Percentiles rank a stretch among this genome's conserved stretches.
phyloP scores from a whole-genome alignment of 2,329 filamentous ascomycete genomes.

The Coniochaeta pulveracea region DNA sequence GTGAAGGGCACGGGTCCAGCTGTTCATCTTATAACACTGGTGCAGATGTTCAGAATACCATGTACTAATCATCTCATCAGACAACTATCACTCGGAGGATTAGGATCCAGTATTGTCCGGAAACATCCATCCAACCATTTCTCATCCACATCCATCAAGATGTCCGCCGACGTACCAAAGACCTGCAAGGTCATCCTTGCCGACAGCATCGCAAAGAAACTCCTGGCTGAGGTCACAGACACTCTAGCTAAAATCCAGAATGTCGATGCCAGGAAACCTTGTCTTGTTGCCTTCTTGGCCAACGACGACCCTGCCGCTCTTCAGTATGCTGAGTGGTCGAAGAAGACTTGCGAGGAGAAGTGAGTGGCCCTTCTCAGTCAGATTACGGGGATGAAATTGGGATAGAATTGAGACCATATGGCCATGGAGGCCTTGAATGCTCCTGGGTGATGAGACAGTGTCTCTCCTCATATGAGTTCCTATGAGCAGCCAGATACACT shows the following conservation, averaged over 20 bases:
- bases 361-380: slow-evolving; percentile 47
- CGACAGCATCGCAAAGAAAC: slow-evolving; percentile 71
- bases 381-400: neutral
- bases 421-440: no score
- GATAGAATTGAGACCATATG: no score
- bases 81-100: no score
- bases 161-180: slow-evolving; percentile 35
- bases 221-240: slow-evolving; percentile 68
- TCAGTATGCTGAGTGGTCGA: slow-evolving; percentile 95
- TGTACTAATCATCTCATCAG: slow-evolving; percentile 1
- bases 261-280: slow-evolving; percentile 44
- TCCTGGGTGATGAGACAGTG: no score
- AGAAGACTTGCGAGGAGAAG: slow-evolving; percentile 94
- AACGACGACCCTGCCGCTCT: slow-evolving; percentile 83
- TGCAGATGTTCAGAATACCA: no score
- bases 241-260: slow-evolving; percentile 62
- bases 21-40: no score
- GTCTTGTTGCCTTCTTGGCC: slow-evolving; percentile 82
- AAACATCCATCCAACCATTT: neutral
- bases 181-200: slow-evolving; percentile 92
- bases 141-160: slow-evolving; percentile 24
- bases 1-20: no score
- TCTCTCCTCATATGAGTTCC: no score
- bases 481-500: no score
- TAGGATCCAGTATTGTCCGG: no score